Evolutionary conservation across 768 basidiomycete species (phyloP).

Genomic region (Termitomyces sp.): DNA sequence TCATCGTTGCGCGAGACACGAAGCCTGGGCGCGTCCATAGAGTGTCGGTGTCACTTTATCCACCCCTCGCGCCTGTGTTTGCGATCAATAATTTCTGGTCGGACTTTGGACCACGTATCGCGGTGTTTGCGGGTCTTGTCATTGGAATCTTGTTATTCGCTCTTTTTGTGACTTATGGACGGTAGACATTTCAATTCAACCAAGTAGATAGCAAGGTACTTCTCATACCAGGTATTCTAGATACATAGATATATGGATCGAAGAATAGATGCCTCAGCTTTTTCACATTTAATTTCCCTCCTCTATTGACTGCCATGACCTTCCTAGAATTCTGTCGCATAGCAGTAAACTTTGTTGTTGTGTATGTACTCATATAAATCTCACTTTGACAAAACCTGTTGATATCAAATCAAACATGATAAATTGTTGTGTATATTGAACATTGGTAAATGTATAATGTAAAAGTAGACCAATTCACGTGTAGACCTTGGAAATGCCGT

Average conservation of each 20-base stretch:
- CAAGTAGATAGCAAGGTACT: not conserved
- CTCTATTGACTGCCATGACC: too few species aligned
- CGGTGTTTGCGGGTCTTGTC: constrained; percentile 14
- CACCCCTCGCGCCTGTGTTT: constrained; percentile 46
- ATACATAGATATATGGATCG: not conserved
- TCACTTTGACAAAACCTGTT: too few species aligned
- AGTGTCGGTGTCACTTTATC: constrained; percentile 49
- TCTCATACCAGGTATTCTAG: not conserved
- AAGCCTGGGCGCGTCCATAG: constrained; percentile 41
- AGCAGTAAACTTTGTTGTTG: too few species aligned
- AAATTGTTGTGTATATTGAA: too few species aligned
- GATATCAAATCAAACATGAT: too few species aligned
- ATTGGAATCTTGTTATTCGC: constrained; percentile 13
- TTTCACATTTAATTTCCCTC: too few species aligned
- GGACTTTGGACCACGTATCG: constrained; percentile 36
- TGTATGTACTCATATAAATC: too few species aligned
- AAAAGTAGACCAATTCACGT: too few species aligned
- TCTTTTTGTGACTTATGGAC: not conserved
- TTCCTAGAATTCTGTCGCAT: too few species aligned
- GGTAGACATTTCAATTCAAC: not conserved
- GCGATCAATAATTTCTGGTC: constrained; percentile 58
- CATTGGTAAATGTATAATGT: too few species aligned
- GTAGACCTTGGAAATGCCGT: too few species aligned
- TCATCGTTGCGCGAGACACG: constrained; percentile 43
- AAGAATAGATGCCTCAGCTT: too few species aligned